phyloP scores from a whole-genome alignment of 1,284 basidiomycete species.

The Lentinula novae-zelandiae region DNA sequence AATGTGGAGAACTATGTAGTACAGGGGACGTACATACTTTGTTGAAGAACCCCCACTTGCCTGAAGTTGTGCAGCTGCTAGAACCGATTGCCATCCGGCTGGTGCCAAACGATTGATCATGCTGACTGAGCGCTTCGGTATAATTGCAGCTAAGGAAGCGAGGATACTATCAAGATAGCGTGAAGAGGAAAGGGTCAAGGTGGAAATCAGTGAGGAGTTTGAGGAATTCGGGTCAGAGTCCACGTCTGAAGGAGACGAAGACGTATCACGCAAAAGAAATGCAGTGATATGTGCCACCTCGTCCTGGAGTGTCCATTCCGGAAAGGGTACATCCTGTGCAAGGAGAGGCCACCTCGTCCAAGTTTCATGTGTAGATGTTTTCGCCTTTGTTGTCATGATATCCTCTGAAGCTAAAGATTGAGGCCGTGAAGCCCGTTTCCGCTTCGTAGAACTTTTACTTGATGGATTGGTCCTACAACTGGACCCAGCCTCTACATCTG shows the following conservation, averaged over 20 bases:
- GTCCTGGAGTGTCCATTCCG: constrained; percentile 59
- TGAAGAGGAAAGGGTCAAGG: constrained; percentile 9
- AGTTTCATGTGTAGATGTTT: constrained; percentile 30
- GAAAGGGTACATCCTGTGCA: constrained; percentile 47
- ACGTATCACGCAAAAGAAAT: not conserved
- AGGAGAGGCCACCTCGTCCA: constrained; percentile 71
- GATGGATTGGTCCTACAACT: not conserved
- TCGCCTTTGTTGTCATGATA: constrained; percentile 5
- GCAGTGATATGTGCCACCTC: constrained; percentile 35
- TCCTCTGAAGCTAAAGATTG: constrained; percentile 12
- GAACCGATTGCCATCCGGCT: constrained; percentile 15
- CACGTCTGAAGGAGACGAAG: not conserved
- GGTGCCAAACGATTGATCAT: constrained; percentile 16
- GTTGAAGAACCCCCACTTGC: not conserved
- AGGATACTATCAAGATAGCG: constrained; percentile 13
- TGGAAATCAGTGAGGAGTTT: not conserved
- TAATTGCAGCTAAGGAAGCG: constrained; percentile 9
- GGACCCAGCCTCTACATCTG: not conserved
- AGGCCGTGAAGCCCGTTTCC: not conserved
- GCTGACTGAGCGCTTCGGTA: constrained; percentile 12
- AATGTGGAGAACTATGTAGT: not conserved
- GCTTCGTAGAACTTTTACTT: not conserved
- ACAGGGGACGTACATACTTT: constrained; percentile 8
- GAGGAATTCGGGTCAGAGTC: constrained; percentile 4
- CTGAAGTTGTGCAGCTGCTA: constrained; percentile 3